These are phyloP conservation scores for Petasospora fabianii DNA, from an alignment of 1,139 yeast species.

Conservation along the genomic window DNA sequence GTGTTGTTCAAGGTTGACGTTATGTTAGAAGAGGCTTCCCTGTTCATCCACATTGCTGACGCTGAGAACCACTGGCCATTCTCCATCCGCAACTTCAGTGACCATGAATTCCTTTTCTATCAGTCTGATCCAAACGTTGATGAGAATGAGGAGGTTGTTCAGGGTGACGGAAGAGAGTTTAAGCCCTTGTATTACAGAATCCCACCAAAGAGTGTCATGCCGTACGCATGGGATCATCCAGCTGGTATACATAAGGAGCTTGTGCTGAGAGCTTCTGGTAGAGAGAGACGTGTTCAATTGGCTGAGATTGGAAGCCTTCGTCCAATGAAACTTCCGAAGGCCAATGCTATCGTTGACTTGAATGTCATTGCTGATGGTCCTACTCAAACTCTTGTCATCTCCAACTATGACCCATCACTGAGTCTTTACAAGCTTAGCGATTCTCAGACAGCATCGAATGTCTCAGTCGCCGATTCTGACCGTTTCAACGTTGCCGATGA, in stretches of 20 bases:
- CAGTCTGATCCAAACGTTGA: constrained; percentile 82
- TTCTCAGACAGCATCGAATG: constrained; percentile 23
- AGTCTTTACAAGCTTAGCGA: constrained; percentile 60
- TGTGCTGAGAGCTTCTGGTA: constrained; percentile 64
- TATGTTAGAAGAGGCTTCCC: constrained; percentile 72
- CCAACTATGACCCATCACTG: constrained; percentile 74
- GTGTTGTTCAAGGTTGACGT: constrained; percentile 69
- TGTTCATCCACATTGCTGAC: constrained; percentile 70
- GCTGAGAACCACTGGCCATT: constrained; percentile 89
- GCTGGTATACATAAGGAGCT: constrained; percentile 84
- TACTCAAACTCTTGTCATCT: constrained; percentile 78
- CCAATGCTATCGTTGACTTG: constrained; percentile 63
- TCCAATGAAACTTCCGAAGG: constrained; percentile 73
- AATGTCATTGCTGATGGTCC: constrained; percentile 98
- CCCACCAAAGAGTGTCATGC: constrained; percentile 94
- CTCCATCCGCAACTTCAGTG: constrained; percentile 85
- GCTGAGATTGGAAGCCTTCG: constrained; percentile 90
- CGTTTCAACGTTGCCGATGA: constrained; percentile 62
- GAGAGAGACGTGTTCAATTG: constrained; percentile 75
- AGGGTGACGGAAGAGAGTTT: constrained; percentile 36
- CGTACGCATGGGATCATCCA: constrained; percentile 97
- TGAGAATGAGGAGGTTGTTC: constrained; percentile 59
- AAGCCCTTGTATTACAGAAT: constrained; percentile 74
- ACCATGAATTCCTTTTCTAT: constrained; percentile 75
- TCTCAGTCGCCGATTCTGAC: constrained; percentile 39